Evolutionary conservation across 169 alveolate species (phyloP).

Genomic region (Perkinsus olseni): DNA sequence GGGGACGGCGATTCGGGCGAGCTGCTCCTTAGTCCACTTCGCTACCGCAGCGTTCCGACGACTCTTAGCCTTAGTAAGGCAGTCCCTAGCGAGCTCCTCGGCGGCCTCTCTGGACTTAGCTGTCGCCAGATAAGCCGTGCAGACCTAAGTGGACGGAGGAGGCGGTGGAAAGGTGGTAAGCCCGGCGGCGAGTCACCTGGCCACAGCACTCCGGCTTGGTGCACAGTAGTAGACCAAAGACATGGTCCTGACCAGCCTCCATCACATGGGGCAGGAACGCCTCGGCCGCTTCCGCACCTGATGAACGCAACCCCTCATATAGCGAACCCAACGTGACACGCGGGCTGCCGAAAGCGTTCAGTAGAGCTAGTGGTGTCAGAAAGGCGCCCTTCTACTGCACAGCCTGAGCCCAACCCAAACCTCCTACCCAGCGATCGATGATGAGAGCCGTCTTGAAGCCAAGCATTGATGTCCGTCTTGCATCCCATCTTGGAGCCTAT

Average conservation of each 20-base stretch:
- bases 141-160: not conserved
- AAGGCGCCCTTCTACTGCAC: too few species aligned
- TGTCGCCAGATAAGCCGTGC: not conserved
- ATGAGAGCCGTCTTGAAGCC: not conserved
- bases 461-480: not conserved
- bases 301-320: not conserved
- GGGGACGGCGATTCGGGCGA: not conserved
- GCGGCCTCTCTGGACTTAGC: not conserved
- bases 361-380: too few species aligned
- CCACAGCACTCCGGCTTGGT: not conserved
- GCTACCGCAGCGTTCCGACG: not conserved
- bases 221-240: not conserved
- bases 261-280: not conserved
- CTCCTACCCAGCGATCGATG: not conserved
- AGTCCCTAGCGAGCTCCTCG: not conserved
- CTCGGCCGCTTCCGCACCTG: not conserved
- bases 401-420: too few species aligned
- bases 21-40: not conserved
- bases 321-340: too few species aligned
- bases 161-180: not conserved
- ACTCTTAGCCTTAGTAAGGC: not conserved
- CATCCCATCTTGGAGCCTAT: not conserved
- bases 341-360: not conserved
- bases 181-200: not conserved
- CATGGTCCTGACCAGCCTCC: not conserved